Conservation (phyloP, 768 basidiomycete species). For the Nevesoporus exiguus region DNA sequence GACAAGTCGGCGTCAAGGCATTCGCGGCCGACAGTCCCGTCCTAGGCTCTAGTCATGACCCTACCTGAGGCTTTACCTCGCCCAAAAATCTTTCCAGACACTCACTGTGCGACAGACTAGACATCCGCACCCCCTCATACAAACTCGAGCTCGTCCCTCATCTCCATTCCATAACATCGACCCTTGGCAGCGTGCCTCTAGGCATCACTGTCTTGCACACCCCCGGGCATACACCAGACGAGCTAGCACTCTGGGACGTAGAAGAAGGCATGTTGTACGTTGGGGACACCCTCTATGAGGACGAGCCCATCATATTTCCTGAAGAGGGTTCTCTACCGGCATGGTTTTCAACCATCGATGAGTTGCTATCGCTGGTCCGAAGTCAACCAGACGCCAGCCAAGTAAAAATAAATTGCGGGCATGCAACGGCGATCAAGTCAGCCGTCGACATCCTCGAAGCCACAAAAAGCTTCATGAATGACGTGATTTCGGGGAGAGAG, state of each 20-base stretch:
- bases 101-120: slow-evolving; percentile 43
- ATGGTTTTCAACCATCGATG: slow-evolving; percentile 47
- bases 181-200: slow-evolving; percentile 20
- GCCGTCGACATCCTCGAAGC: slow-evolving; percentile 45
- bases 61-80: slow-evolving; percentile 43
- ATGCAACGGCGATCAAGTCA: slow-evolving; percentile 42
- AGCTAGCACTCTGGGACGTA: slow-evolving; percentile 51
- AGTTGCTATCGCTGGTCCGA: slow-evolving; percentile 41
- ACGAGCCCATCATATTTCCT: slow-evolving; percentile 53
- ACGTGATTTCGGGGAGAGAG: slow-evolving; percentile 44
- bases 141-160: slow-evolving; percentile 45
- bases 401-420: slow-evolving; percentile 48
- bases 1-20: slow-evolving; percentile 47
- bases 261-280: slow-evolving; percentile 52
- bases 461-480: slow-evolving; percentile 43
- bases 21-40: slow-evolving; percentile 47
- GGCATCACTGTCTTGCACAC: slow-evolving; percentile 49
- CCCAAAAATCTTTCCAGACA: slow-evolving; percentile 39
- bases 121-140: slow-evolving; percentile 44
- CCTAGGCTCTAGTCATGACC: slow-evolving; percentile 46
- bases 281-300: slow-evolving; percentile 56
- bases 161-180: slow-evolving; percentile 30
- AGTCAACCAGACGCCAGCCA: slow-evolving; percentile 22
- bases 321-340: slow-evolving; percentile 48
- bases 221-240: slow-evolving; percentile 58